A percentile compares a stretch with the other conserved stretches of the same genome.
These are phyloP conservation scores for Mucor piriformis DNA, from an alignment of 371 early-diverging fungal genomes.

Conservation along the genomic window DNA sequence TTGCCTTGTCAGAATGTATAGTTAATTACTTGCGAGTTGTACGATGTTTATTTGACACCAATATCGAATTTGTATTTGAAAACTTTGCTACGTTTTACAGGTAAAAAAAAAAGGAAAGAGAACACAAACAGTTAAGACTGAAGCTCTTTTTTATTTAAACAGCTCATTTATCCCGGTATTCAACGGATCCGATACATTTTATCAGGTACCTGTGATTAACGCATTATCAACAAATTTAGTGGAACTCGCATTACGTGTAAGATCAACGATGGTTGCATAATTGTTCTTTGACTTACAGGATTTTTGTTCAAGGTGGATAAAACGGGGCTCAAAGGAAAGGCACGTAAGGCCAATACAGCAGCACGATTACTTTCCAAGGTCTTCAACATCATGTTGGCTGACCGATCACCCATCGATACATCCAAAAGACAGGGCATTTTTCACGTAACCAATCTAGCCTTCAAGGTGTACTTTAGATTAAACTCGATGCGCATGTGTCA, in stretches of 20 bases:
- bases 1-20: constrained; percentile 17
- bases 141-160: too few species aligned
- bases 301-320: constrained; percentile 20
- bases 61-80: constrained; percentile 22
- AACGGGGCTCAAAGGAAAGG: constrained; percentile 20
- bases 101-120: constrained; percentile 8
- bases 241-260: constrained; percentile 24
- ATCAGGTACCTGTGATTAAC: constrained; percentile 21
- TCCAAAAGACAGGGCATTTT: constrained; percentile 57
- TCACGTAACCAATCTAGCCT: constrained; percentile 57
- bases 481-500: constrained; percentile 47
- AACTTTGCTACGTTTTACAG: constrained; percentile 27
- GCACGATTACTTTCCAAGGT: constrained; percentile 27
- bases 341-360: constrained; percentile 28
- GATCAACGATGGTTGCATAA: not conserved
- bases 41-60: not conserved
- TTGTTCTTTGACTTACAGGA: not conserved
- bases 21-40: constrained; percentile 20
- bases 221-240: constrained; percentile 21
- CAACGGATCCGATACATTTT: constrained; percentile 24
- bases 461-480: constrained; percentile 57
- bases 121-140: too few species aligned
- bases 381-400: constrained; percentile 33
- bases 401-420: constrained; percentile 34
- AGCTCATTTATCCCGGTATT: constrained; percentile 30